phyloP scores from a whole-genome alignment of 345 rosid genomes.

The Firmiana major region DNA sequence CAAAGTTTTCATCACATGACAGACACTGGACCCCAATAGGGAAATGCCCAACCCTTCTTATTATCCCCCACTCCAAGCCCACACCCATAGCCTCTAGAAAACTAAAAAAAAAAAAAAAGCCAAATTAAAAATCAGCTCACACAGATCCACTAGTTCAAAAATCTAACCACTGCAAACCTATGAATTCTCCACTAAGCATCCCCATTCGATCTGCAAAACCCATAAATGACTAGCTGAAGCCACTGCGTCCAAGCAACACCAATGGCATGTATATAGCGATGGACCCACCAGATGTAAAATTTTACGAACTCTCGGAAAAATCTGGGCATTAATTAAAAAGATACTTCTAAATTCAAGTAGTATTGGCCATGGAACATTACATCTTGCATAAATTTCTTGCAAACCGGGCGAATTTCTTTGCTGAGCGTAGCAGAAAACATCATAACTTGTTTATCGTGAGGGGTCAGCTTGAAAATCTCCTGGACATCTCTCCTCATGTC shows the following conservation, averaged over 20 bases:
- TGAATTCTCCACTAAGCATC: conserved; percentile 1
- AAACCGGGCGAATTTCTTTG: conserved; percentile 99
- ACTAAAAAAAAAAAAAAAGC: not conserved
- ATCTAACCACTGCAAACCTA: not conserved
- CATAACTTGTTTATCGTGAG: conserved; percentile 99
- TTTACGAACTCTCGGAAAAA: conserved; percentile 31
- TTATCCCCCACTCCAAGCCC: not conserved
- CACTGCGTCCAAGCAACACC: conserved; percentile 12
- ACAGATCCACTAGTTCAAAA: not conserved
- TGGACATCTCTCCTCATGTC: conserved; percentile 99
- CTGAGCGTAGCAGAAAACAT: conserved; percentile 99
- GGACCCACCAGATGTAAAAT: conserved; percentile 21
- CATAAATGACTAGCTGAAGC: conserved; percentile 14
- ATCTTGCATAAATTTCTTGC: conserved; percentile 99
- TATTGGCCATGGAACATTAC: conserved; percentile 74
- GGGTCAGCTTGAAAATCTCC: conserved; percentile 98
- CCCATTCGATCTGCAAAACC: conserved; percentile 16
- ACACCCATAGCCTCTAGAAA: not conserved
- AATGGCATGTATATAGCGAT: conserved; percentile 12
- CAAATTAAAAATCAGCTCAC: not conserved
- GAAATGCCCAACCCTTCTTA: conserved; percentile 14
- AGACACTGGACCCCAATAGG: not conserved
- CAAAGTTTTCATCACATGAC: conserved; percentile 14
- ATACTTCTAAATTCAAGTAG: conserved; percentile 55
- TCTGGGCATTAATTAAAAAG: conserved; percentile 39